A percentile compares a stretch with the other conserved stretches of the same genome.
Evolutionary conservation across 306 rosid species (phyloP).

Genomic region (Geum urbanum): DNA sequence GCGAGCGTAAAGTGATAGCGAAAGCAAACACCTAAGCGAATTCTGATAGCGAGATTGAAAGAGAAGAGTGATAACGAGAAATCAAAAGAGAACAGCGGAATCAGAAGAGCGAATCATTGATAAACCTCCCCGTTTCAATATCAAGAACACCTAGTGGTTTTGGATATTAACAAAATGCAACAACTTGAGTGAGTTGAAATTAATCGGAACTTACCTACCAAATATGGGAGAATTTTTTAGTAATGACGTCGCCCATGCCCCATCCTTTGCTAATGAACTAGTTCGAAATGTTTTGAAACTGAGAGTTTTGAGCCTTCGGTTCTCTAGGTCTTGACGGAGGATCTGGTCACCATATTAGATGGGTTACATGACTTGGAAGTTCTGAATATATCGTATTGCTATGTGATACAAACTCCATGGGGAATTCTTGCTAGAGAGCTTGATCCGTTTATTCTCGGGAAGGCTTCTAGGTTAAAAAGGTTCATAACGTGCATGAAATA

Average conservation of each 20-base stretch:
- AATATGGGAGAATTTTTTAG: too few relatives aligned
- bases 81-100: too few relatives aligned
- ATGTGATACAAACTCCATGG: slow-evolving; percentile 28
- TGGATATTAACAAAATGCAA: neutral
- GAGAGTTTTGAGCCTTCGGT: slow-evolving; percentile 66
- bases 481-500: slow-evolving; percentile 54
- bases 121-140: too few relatives aligned
- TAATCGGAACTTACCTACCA: too few relatives aligned
- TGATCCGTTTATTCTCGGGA: slow-evolving; percentile 34
- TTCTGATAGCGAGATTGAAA: too few relatives aligned
- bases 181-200: slow-evolving; percentile 56
- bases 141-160: too few relatives aligned
- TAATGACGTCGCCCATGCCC: too few relatives aligned
- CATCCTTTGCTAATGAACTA: slow-evolving; percentile 23
- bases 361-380: slow-evolving; percentile 44
- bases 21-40: too few relatives aligned
- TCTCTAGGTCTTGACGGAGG: slow-evolving; percentile 44
- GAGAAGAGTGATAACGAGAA: too few relatives aligned
- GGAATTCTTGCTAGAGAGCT: slow-evolving; percentile 32
- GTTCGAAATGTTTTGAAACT: slow-evolving; percentile 46
- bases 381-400: slow-evolving; percentile 65
- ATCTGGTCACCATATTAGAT: slow-evolving; percentile 45
- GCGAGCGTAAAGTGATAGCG: too few relatives aligned
- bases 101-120: too few relatives aligned
- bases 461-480: slow-evolving; percentile 51